A percentile compares a stretch with the other conserved stretches of the same genome.
Evolutionary conservation across 306 rosid species (phyloP).

Genomic region (Carpinus viminea): DNA sequence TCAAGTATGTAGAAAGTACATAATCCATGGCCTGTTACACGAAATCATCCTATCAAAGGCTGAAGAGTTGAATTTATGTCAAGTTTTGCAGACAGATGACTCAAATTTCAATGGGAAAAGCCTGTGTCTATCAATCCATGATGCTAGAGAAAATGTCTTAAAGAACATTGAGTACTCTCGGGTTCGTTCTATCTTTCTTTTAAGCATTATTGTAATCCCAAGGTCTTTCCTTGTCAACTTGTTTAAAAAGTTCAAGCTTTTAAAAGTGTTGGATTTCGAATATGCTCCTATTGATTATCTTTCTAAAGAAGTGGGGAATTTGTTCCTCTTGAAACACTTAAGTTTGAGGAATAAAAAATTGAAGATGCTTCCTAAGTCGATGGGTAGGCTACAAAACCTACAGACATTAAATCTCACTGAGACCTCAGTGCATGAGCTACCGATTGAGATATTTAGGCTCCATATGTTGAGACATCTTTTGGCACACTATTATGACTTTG

Average conservation of each 20-base stretch:
- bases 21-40: neutral
- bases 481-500: neutral
- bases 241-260: slow-evolving; percentile 3
- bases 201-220: neutral
- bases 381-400: slow-evolving; percentile 5
- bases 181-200: neutral
- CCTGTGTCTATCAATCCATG: neutral
- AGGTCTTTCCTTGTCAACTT: neutral
- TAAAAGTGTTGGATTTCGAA: slow-evolving; percentile 6
- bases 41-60: slow-evolving; percentile 5
- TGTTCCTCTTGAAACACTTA: slow-evolving; percentile 2
- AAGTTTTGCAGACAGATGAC: neutral
- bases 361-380: slow-evolving; percentile 3
- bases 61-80: neutral
- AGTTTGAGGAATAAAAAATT: neutral
- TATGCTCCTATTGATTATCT: neutral
- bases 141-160: neutral
- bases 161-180: neutral
- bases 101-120: neutral
- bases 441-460: neutral
- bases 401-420: neutral
- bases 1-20: neutral
- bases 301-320: neutral
- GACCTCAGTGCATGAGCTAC: neutral
- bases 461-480: slow-evolving; percentile 6